Percentiles rank a stretch among this genome's conserved stretches.
These are phyloP conservation scores for Phytophthora sojae DNA, from an alignment of 352 stramenopile genomes.

Conservation along the genomic window DNA sequence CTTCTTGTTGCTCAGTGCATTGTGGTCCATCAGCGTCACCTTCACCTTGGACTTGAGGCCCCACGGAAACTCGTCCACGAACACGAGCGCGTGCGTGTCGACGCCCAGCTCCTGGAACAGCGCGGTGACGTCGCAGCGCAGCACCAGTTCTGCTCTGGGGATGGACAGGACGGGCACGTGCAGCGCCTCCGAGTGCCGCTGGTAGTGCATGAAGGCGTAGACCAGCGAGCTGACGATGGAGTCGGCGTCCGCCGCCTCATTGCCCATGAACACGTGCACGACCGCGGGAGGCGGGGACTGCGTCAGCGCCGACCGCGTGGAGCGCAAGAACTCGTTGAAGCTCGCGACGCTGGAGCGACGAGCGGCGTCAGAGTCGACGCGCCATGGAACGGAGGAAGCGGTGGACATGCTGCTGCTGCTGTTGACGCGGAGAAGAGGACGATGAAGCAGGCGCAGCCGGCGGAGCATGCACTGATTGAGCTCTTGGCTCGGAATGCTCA, in stretches of 20 bases:
- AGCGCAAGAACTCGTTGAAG: constrained; percentile 36
- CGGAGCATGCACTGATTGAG: too few relatives aligned
- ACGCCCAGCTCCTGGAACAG: constrained; percentile 64
- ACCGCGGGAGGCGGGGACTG: background rate
- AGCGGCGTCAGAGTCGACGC: constrained; percentile 2
- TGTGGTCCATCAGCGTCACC: constrained; percentile 80
- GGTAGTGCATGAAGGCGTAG: constrained; percentile 60
- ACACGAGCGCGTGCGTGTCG: constrained; percentile 64
- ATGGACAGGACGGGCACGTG: constrained; percentile 72
- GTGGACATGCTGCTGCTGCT: too few relatives aligned
- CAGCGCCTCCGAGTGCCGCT: constrained; percentile 26
- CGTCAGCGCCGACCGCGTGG: constrained; percentile 12
- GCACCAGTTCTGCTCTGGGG: constrained; percentile 59
- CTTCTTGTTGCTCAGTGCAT: constrained; percentile 72
- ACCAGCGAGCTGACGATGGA: constrained; percentile 84
- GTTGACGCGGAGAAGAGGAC: too few relatives aligned
- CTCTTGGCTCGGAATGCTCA: too few relatives aligned
- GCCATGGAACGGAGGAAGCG: too few relatives aligned
- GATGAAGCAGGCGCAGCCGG: too few relatives aligned
- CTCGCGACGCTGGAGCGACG: constrained; percentile 20
- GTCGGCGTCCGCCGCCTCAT: constrained; percentile 84
- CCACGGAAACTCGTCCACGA: constrained; percentile 85
- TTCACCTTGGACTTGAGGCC: constrained; percentile 34
- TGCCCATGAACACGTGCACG: constrained; percentile 78
- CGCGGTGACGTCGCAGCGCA: constrained; percentile 76